Base-by-base conservation (phyloP, 345 rosid species). In the Citrus unshiu region DNA sequence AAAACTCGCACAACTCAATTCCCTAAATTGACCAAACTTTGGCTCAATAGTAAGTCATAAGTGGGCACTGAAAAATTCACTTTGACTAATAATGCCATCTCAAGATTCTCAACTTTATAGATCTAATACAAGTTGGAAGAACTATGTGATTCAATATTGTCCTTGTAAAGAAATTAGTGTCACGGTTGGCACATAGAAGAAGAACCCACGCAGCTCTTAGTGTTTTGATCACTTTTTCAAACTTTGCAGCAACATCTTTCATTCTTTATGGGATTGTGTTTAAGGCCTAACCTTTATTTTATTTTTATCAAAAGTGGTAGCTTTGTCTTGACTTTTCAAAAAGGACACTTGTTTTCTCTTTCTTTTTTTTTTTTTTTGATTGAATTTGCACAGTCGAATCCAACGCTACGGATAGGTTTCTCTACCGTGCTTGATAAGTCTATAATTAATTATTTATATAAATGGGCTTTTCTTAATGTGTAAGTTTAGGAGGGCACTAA, bases 261-360 rank as follows among this genome's bases (percentile, higher is more conserved):
- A 16, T 74, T 60, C 77, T 24, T 74, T 74, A 16, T 40, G 77
- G 16, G 40, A 18, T 39, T 63, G 6, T 2, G n/a, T 63, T 46
- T 13, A 22, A 25, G 67, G 67, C 27, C 27, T n/a, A 4, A 7
- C 62, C 54, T 76, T 76, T 54, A 54, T 54, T 76, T 76, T 51
- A 35, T 35, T 54, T 76, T 76, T 51, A 56, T 54, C 65, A 66
- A 76, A 51, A 51, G 64, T 32, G 8, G 5, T n/a, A 24, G 16
- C 72, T 76, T 76, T 64, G 61, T n/a, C 46, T n/a, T 13, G 34
- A 24, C 72, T 76, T 76, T 76, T 51, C 19, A 66, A 76, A 76
- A 76, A 76, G 72, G n/a, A 1, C 0, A 2, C 22, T 22, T 51
- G 14, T 5, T 62, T 19, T 51, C 72, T 54, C 72, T 51, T 8